A percentile compares a stretch with the other conserved stretches of the same genome.
Conservation (phyloP, 495 filamentous ascomycete species). For the Podospora comata region DNA sequence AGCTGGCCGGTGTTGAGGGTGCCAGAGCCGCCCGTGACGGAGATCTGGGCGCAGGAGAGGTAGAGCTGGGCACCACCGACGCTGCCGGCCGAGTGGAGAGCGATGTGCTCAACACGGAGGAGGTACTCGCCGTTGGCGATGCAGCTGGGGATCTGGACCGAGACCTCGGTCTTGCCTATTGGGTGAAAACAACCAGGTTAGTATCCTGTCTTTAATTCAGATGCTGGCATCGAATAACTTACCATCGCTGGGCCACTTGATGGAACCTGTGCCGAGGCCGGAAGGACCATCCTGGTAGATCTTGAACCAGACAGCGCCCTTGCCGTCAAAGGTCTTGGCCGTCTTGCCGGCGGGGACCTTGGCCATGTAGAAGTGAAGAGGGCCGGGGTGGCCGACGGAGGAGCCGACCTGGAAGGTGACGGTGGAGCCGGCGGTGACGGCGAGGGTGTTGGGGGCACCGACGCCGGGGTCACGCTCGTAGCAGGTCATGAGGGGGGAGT, state of each 20-base stretch:
- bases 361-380: conserved; percentile 48
- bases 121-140: conserved; percentile 58
- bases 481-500: conserved; percentile 44
- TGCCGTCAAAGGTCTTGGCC: conserved; percentile 47
- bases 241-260: conserved; percentile 49
- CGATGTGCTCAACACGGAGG: conserved; percentile 57
- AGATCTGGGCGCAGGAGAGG: conserved; percentile 47
- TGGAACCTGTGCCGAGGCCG: conserved; percentile 29
- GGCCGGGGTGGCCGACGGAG: conserved; percentile 41
- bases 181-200: neutral
- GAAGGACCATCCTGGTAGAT: conserved; percentile 47
- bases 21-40: conserved; percentile 41
- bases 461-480: conserved; percentile 29
- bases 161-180: conserved; percentile 34
- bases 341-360: conserved; percentile 48
- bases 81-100: conserved; percentile 44
- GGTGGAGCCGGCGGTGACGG: conserved; percentile 43
- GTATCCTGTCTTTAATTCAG: neutral
- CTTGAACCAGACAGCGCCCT: conserved; percentile 54
- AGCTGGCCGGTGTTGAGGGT: conserved; percentile 34
- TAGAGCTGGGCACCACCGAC: conserved; percentile 54
- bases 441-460: conserved; percentile 31
- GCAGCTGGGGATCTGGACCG: conserved; percentile 46
- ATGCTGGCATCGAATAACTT: neutral
- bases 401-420: conserved; percentile 47